Base-by-base conservation (phyloP, 495 filamentous ascomycete genomes). In the Penicillium paxilli region DNA sequence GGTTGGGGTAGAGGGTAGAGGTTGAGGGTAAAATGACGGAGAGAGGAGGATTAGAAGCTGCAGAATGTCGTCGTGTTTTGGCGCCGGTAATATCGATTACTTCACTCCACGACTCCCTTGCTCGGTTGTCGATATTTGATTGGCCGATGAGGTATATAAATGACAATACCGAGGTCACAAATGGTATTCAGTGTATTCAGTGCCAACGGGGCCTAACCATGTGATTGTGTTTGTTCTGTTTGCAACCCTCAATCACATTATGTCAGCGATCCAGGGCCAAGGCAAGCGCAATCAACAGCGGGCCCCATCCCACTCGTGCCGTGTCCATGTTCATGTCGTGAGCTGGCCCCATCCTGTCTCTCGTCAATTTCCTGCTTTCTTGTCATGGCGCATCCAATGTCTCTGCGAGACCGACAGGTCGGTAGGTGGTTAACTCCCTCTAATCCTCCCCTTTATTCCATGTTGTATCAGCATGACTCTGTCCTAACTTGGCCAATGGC, bases 391-490 rank as follows among this genome's bases (percentile, higher is more conserved):
- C 80, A 81, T 54, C 80, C 86, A 51, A 81, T 84, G 75, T 91
- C 91, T 55, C 81, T 98, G 65, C 86, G 94, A 70, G 94, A 96
- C 80, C 91, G 92, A 71, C 94, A 98, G 84, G 89, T 98, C 74
- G 87, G 94, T 98, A 81, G 65, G 81, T 78, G 49, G 49, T 71
- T 21, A 21, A 22, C 8, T 4, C 19, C n/a, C n/a, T 68, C 63
- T 16, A n/a, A 12, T 16, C 35, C 3, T 38, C 17, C n/a, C n/a
- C 68, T 62, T 7, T n/a, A 11, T 14, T 19, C 8, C 2, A 84
- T 14, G 24, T 44, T 3, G 21, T 38, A 10, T 4, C 3, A 47
- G 10, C 17, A 54, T 25, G 21, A 26, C 9, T 38, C 61, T 49
- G 41, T 55, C 9, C 3, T 16, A 30, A 28, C 24, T 26, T n/a